A percentile compares a stretch with the other conserved stretches of the same genome.
phyloP scores from a whole-genome alignment of 495 filamentous ascomycete genomes.

The Xylaria flabelliformis region DNA sequence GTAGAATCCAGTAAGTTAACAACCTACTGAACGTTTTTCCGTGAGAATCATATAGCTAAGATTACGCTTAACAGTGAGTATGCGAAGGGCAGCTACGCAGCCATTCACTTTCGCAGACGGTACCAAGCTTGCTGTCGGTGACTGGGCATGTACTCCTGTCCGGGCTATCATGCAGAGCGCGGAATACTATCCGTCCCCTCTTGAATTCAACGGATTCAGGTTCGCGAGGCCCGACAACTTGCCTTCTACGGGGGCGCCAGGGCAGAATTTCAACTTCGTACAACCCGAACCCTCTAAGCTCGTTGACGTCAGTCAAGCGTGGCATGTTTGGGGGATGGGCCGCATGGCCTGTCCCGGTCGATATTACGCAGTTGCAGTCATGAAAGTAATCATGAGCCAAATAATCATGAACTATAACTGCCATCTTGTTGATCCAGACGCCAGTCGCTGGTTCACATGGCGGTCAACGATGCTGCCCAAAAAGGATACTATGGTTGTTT shows the following conservation, averaged over 20 bases:
- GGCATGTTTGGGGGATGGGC: slow-evolving; percentile 39
- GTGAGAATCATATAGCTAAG: no score
- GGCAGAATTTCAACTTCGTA: background rate
- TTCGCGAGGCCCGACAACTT: slow-evolving; percentile 20
- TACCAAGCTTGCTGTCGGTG: slow-evolving; percentile 32
- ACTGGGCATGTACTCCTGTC: slow-evolving; percentile 40
- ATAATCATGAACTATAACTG: slow-evolving; percentile 36
- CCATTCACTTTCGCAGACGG: slow-evolving; percentile 40
- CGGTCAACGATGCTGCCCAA: slow-evolving; percentile 33
- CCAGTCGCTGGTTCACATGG: slow-evolving; percentile 33
- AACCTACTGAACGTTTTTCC: background rate
- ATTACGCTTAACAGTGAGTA: slow-evolving; percentile 29
- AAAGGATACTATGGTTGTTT: slow-evolving; percentile 27
- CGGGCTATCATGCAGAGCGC: slow-evolving; percentile 29
- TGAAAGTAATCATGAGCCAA: slow-evolving; percentile 39
- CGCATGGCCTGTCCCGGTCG: slow-evolving; percentile 37
- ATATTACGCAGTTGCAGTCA: slow-evolving; percentile 36
- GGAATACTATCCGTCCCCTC: slow-evolving; percentile 29
- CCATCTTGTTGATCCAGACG: slow-evolving; percentile 28
- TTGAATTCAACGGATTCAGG: slow-evolving; percentile 37
- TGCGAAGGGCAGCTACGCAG: slow-evolving; percentile 34
- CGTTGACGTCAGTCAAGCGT: slow-evolving; percentile 31
- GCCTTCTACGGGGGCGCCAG: background rate
- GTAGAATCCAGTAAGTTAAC: slow-evolving; percentile 36
- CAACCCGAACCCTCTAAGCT: slow-evolving; percentile 34